Percentiles rank a stretch among this genome's conserved stretches.
These are phyloP conservation scores for Trifolium dubium DNA, from an alignment of 306 rosid species.

Conservation along the genomic window DNA sequence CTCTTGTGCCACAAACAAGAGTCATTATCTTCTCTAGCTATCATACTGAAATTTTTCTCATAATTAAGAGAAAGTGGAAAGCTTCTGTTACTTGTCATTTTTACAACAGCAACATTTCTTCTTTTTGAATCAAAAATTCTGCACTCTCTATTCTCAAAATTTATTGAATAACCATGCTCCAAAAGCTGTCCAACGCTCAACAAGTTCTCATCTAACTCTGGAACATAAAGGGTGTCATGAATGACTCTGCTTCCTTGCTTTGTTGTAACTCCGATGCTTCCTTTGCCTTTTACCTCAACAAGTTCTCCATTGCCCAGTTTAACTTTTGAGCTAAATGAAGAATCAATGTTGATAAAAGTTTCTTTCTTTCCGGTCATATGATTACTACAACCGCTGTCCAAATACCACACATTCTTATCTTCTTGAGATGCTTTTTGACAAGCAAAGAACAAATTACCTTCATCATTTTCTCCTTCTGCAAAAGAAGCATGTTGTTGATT, in stretches of 20 bases:
- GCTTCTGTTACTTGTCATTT: background rate
- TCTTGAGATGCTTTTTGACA: no score
- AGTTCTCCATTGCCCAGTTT: no score
- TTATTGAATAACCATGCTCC: background rate
- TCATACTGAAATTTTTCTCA: background rate
- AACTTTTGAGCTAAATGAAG: no score
- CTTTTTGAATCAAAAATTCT: background rate
- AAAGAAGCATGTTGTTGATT: no score
- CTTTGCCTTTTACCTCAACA: background rate
- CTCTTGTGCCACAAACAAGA: background rate
- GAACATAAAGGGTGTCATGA: background rate
- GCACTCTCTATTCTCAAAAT: background rate
- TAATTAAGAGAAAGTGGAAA: background rate
- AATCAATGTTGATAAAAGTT: no score
- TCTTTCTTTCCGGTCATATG: no score
- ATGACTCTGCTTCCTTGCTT: background rate
- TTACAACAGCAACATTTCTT: background rate
- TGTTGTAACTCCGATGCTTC: background rate
- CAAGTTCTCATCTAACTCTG: background rate
- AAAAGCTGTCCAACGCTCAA: background rate
- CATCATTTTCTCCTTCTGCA: no score
- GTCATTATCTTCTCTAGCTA: background rate
- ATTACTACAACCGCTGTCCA: no score
- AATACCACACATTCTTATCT: no score
- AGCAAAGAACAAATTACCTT: no score